Evolutionary conservation across 73 alveolate genomes (phyloP).

Genomic region (Tetrahymena thermophila): DNA sequence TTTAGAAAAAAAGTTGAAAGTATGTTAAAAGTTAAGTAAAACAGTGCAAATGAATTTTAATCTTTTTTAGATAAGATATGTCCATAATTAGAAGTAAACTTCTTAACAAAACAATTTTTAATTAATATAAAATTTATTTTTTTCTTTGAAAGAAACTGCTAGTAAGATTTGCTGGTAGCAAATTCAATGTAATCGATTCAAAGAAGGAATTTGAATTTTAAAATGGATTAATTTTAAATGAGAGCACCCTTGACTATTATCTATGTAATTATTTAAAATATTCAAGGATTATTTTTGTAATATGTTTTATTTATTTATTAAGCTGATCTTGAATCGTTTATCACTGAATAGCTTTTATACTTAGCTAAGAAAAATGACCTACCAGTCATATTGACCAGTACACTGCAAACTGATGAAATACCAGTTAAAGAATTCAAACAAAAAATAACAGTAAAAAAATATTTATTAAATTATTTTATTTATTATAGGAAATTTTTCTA

Average conservation of each 20-base stretch:
- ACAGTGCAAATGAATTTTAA: constrained; percentile 6
- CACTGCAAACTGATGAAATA: background rate
- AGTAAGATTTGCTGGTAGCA: background rate
- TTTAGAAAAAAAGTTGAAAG: constrained; percentile 6
- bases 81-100: constrained; percentile 17
- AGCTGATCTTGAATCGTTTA: background rate
- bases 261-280: constrained; percentile 13
- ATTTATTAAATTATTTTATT: background rate
- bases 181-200: background rate
- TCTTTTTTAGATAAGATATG: background rate
- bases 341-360: background rate
- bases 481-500: background rate
- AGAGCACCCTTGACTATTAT: constrained; percentile 27
- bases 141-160: background rate
- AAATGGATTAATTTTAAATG: constrained; percentile 32
- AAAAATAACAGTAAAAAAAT: background rate
- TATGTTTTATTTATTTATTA: background rate
- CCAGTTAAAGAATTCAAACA: background rate
- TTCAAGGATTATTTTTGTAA: background rate
- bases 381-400: background rate
- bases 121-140: background rate
- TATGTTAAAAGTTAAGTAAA: constrained; percentile 17
- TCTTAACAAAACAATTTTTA: background rate
- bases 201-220: constrained; percentile 13
- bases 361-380: background rate